These are phyloP conservation scores for Leptomonas pyrrhocoris DNA, from an alignment of 208 protist species.

Conservation along the genomic window DNA sequence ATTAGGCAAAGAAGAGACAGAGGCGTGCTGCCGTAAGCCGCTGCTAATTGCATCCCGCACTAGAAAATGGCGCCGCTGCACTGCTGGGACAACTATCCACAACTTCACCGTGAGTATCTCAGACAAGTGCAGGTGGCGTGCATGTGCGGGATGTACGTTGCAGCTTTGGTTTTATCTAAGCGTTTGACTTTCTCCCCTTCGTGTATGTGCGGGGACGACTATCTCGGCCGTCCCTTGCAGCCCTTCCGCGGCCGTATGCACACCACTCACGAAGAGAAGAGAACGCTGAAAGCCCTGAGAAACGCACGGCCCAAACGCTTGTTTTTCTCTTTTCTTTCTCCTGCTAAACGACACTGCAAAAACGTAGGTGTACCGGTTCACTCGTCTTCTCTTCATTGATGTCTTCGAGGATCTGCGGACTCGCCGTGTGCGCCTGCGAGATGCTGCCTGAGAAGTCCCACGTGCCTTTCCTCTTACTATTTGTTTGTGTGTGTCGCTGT, in stretches of 20 bases:
- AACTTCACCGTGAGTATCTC: conserved; percentile 18
- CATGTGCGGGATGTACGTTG: neutral
- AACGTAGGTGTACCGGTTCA: neutral
- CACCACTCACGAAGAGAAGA: too few relatives aligned
- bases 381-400: neutral
- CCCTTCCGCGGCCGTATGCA: neutral
- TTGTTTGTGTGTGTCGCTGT: neutral
- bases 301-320: neutral
- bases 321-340: neutral
- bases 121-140: neutral
- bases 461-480: neutral
- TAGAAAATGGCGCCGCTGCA: conserved; percentile 7
- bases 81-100: conserved; percentile 16
- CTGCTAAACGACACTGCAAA: neutral
- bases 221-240: neutral
- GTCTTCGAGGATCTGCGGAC: neutral
- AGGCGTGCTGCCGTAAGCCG: neutral
- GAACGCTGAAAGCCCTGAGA: too few relatives aligned
- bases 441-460: neutral
- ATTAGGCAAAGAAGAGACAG: neutral
- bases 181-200: neutral
- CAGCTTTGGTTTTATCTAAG: neutral
- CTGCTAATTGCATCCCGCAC: neutral
- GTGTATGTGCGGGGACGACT: neutral
- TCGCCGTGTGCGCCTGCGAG: neutral